Evolutionary conservation across 2,329 filamentous ascomycete genomes (phyloP).

Genomic region (Nothopassalora personata): DNA sequence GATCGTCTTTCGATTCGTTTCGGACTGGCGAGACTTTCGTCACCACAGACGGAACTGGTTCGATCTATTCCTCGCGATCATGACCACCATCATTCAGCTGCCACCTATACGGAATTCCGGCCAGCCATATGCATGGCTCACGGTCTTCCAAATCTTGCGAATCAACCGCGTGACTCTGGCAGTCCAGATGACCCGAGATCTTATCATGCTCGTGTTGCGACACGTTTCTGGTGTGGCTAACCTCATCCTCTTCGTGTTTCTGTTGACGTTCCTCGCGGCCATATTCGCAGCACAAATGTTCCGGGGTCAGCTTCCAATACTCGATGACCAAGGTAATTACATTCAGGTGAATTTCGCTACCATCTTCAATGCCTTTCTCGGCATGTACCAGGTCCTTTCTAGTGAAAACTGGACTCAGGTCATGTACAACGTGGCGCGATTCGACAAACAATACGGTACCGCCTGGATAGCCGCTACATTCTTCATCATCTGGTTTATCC

Average conservation of each 20-base stretch:
- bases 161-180: conserved; percentile 89
- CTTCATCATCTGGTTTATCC: conserved; percentile 89
- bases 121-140: conserved; percentile 77
- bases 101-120: conserved; percentile 70
- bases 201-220: conserved; percentile 81
- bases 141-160: conserved; percentile 86
- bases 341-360: conserved; percentile 75
- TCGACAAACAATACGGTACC: conserved; percentile 61
- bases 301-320: conserved; percentile 68
- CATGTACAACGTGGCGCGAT: conserved; percentile 73
- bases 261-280: conserved; percentile 88
- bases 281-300: conserved; percentile 94
- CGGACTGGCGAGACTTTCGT: conserved; percentile 78
- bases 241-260: conserved; percentile 90
- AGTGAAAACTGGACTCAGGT: conserved; percentile 94
- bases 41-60: conserved; percentile 68
- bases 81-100: conserved; percentile 79
- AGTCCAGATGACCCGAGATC: conserved; percentile 76
- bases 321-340: conserved; percentile 56
- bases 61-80: conserved; percentile 72
- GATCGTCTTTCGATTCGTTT: conserved; percentile 70
- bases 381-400: conserved; percentile 95
- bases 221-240: conserved; percentile 91
- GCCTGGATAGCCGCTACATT: conserved; percentile 91
- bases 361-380: conserved; percentile 92